Conservation (phyloP, 2,329 filamentous ascomycete genomes). For the Aspergillus pseudoviridinutans region DNA sequence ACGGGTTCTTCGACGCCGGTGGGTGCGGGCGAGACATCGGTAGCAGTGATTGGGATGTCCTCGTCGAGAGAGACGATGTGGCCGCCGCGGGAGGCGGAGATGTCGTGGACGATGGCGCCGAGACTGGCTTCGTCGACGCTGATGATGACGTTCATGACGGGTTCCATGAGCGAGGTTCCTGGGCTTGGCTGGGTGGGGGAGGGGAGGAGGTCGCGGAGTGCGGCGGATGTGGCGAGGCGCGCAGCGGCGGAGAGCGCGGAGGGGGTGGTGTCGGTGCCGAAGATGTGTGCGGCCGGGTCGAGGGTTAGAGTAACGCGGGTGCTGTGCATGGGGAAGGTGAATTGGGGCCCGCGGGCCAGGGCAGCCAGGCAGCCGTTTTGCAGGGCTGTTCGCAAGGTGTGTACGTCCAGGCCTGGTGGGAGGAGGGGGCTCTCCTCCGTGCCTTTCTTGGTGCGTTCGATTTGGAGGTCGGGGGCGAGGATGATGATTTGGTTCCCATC, state of each 20-base stretch:
- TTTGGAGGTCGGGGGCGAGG: slow-evolving; percentile 47
- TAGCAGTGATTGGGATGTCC: slow-evolving; percentile 32
- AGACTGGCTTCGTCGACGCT: slow-evolving; percentile 77
- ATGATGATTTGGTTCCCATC: slow-evolving; percentile 70
- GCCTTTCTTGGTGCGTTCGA: slow-evolving; percentile 32
- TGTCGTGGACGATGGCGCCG: slow-evolving; percentile 77
- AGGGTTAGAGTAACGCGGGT: slow-evolving; percentile 68
- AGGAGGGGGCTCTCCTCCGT: slow-evolving; percentile 48
- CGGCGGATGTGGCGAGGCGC: slow-evolving; percentile 63
- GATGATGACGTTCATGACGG: slow-evolving; percentile 87
- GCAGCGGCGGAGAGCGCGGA: slow-evolving; percentile 65
- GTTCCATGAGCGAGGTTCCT: slow-evolving; percentile 73
- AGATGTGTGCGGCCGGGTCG: slow-evolving; percentile 61
- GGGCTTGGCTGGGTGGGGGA: slow-evolving; percentile 38
- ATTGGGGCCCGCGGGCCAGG: slow-evolving; percentile 76
- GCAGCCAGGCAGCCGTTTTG: slow-evolving; percentile 79
- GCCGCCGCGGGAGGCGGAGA: slow-evolving; percentile 68
- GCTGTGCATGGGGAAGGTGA: slow-evolving; percentile 74
- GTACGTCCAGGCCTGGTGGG: slow-evolving; percentile 51
- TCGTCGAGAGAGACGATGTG: slow-evolving; percentile 68
- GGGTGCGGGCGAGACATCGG: slow-evolving; percentile 18
- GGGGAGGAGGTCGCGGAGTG: slow-evolving; percentile 55
- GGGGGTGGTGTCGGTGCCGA: slow-evolving; percentile 62
- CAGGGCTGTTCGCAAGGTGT: slow-evolving; percentile 52
- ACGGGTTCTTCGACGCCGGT: slow-evolving; percentile 28